Percentiles rank a stretch among this genome's conserved stretches.
These are phyloP conservation scores for Corymbia calophylla DNA, from an alignment of 441 rosid genomes.

Conservation along the genomic window DNA sequence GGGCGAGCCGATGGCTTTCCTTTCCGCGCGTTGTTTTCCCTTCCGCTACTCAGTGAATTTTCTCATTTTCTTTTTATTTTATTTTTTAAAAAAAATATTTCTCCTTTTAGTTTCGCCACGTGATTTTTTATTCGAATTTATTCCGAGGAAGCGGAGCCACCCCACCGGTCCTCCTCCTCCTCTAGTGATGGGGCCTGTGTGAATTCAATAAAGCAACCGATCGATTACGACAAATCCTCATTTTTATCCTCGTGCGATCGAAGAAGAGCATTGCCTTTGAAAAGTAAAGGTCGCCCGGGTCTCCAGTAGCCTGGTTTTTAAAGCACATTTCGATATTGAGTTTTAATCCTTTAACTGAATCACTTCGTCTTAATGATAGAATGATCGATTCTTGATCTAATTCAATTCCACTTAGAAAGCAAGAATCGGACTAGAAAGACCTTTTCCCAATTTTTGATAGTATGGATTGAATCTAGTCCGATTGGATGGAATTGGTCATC, in stretches of 20 bases:
- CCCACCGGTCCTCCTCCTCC: not conserved
- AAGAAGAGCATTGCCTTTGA: not conserved
- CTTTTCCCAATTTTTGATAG: no score
- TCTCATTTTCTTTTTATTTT: not conserved
- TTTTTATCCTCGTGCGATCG: not conserved
- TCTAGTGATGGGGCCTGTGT: not conserved
- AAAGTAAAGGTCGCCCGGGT: not conserved
- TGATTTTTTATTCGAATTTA: not conserved
- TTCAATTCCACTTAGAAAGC: no score
- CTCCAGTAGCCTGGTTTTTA: not conserved
- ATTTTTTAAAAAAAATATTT: not conserved
- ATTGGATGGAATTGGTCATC: no score
- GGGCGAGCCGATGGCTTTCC: not conserved
- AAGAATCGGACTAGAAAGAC: no score
- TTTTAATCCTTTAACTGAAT: not conserved
- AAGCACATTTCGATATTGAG: not conserved
- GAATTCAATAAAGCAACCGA: not conserved
- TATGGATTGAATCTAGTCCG: no score
- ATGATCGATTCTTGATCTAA: no score
- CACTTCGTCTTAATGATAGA: no score
- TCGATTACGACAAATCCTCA: not conserved
- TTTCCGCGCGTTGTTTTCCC: not conserved
- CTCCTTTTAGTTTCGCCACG: not conserved
- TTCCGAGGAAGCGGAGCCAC: not conserved
- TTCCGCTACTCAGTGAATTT: no score